These are phyloP conservation scores for Kwoniella bestiolae DNA, from an alignment of 768 basidiomycete species.

Conservation along the genomic window DNA sequence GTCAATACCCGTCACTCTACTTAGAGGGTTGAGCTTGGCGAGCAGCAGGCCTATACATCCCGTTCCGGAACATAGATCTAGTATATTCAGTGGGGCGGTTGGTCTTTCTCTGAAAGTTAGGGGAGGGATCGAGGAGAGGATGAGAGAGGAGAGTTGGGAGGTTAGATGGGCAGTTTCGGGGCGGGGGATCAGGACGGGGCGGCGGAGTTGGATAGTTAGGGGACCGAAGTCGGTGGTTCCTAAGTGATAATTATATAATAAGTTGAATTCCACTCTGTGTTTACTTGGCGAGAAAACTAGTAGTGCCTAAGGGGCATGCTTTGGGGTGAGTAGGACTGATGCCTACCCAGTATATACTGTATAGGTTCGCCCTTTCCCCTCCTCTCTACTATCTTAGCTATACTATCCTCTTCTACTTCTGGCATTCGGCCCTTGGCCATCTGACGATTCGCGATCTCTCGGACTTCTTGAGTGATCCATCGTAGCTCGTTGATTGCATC, in stretches of 20 bases:
- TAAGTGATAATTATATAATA: no score
- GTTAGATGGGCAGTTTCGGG: slow-evolving; percentile 71
- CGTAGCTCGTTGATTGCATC: slow-evolving; percentile 59
- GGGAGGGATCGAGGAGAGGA: slow-evolving; percentile 53
- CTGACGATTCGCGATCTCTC: slow-evolving; percentile 3
- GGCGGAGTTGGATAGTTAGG: slow-evolving; percentile 70
- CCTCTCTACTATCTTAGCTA: slow-evolving; percentile 63
- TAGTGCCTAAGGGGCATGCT: no score
- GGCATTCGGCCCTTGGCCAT: slow-evolving; percentile 14
- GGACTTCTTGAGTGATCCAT: slow-evolving; percentile 62
- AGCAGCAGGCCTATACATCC: slow-evolving; percentile 91
- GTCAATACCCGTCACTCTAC: slow-evolving; percentile 33
- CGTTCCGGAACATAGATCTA: slow-evolving; percentile 92
- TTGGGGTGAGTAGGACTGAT: slow-evolving; percentile 9
- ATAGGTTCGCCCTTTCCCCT: slow-evolving; percentile 75
- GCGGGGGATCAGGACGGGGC: slow-evolving; percentile 89
- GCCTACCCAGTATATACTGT: slow-evolving; percentile 92
- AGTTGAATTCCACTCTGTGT: no score
- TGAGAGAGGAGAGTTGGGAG: slow-evolving; percentile 67
- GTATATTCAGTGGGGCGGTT: slow-evolving; percentile 60
- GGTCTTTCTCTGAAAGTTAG: slow-evolving; percentile 51
- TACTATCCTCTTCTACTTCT: slow-evolving; percentile 15
- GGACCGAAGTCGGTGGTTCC: slow-evolving; percentile 69
- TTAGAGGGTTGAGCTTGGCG: slow-evolving; percentile 59
- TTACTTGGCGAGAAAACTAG: no score